Conservation (phyloP, 345 rosid genomes). For the Hibiscus tridactylites region DNA sequence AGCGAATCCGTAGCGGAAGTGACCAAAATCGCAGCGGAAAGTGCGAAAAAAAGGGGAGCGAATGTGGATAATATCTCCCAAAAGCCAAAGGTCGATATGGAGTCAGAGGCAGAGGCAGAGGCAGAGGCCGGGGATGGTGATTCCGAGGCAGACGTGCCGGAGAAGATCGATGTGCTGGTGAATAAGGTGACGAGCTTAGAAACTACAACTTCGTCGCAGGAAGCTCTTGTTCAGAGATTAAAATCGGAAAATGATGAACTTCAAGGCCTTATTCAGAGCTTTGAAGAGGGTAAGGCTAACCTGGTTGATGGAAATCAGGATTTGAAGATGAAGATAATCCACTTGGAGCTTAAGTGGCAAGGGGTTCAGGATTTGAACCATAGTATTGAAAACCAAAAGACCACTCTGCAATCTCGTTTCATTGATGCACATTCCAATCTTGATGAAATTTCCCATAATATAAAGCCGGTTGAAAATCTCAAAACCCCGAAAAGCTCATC, state of each 20-base stretch:
- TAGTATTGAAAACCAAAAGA: constrained; percentile 43
- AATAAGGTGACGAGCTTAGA: constrained; percentile 70
- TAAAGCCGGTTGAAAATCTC: constrained; percentile 38
- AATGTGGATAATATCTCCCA: constrained; percentile 16
- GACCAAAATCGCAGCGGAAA: constrained; percentile 8
- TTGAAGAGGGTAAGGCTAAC: constrained; percentile 52
- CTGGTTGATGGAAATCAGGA: constrained; percentile 36
- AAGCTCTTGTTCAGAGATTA: constrained; percentile 53
- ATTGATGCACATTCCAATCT: constrained; percentile 46
- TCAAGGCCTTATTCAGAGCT: constrained; percentile 47
- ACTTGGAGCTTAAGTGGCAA: constrained; percentile 52
- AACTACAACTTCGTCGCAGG: constrained; percentile 67
- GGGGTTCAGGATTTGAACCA: constrained; percentile 45
- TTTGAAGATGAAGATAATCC: constrained; percentile 39
- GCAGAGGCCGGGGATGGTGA: constrained; percentile 27
- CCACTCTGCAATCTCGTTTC: constrained; percentile 40
- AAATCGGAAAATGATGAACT: constrained; percentile 65
- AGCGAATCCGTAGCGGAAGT: constrained; percentile 4
- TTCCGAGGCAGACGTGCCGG: constrained; percentile 64
- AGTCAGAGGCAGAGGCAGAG: constrained; percentile 17
- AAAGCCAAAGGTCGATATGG: constrained; percentile 41
- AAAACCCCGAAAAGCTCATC: constrained; percentile 14
- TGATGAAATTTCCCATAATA: constrained; percentile 37
- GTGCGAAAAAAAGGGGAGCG: constrained; percentile 14
- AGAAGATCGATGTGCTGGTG: constrained; percentile 82